phyloP scores from a whole-genome alignment of 345 rosid species.

The Gossypium thurberi region DNA sequence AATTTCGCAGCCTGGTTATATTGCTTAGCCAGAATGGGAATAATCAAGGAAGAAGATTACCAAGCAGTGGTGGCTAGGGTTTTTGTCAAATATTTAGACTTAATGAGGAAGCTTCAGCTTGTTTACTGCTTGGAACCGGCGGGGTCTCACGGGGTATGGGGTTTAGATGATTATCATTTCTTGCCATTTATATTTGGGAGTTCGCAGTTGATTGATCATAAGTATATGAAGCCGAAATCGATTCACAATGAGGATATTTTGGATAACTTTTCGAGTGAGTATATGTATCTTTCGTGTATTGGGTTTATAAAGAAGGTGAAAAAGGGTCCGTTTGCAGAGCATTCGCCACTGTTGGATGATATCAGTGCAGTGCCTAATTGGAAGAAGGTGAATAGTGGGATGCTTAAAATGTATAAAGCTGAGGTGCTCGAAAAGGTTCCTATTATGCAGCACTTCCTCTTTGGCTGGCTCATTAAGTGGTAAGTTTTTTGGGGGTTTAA shows the following conservation, averaged over 20 bases:
- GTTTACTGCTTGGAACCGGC: slow-evolving; percentile 88
- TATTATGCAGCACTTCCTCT: slow-evolving; percentile 96
- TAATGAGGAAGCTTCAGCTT: slow-evolving; percentile 81
- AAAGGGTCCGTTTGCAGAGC: slow-evolving; percentile 87
- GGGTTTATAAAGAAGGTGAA: slow-evolving; percentile 83
- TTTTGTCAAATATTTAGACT: slow-evolving; percentile 67
- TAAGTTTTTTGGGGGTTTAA: slow-evolving; percentile 22
- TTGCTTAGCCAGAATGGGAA: slow-evolving; percentile 76
- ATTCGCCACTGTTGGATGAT: slow-evolving; percentile 87
- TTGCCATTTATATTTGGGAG: slow-evolving; percentile 89
- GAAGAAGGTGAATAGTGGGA: slow-evolving; percentile 89
- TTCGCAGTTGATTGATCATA: slow-evolving; percentile 88
- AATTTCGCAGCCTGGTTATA: slow-evolving; percentile 89
- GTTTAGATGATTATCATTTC: slow-evolving; percentile 97
- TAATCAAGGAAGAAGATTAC: slow-evolving; percentile 76
- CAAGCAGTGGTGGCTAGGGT: slow-evolving; percentile 70
- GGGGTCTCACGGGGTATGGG: slow-evolving; percentile 99
- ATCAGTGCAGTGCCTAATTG: slow-evolving; percentile 90
- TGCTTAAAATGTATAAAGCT: slow-evolving; percentile 94
- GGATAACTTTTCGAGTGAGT: slow-evolving; percentile 78
- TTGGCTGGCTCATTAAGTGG: slow-evolving; percentile 90
- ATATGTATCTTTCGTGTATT: slow-evolving; percentile 79
- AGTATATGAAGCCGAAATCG: slow-evolving; percentile 92
- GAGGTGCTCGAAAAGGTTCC: slow-evolving; percentile 96
- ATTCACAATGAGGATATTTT: slow-evolving; percentile 81